Evolutionary conservation across 306 rosid species (phyloP), one percentile per base, ranked within the genome.

Genomic region (Lithocarpus polystachyus): DNA sequence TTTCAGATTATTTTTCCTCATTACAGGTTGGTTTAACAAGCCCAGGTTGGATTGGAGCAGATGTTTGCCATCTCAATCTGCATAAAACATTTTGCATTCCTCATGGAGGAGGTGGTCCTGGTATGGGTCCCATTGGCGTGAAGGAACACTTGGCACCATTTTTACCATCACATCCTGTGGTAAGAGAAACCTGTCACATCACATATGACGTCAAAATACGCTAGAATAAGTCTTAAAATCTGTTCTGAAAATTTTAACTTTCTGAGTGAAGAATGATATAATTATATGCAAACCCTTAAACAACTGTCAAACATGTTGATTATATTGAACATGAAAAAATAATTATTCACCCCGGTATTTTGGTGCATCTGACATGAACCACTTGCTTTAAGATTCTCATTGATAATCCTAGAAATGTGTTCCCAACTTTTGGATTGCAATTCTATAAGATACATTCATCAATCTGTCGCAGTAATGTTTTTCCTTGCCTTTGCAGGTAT

Each of bases 111-210:
- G 99, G 99, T 33, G 99, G 99, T 81, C 99, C 99, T 78, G 99
- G 99, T 57, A 96, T 96, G 99, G 99, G 99, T 85, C 99, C 99
- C 55, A 96, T 96, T 85, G 99, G 99, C 89, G 99, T 96, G 81
- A 96, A 96, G 94, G 85, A 93, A 73, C 99, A 96, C 92, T 87
- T 96, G 85, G 99, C 99, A 33, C 99, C 99, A 69, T 96, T 88
- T 82, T 86, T 96, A 85, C 99, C 99, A 40, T 96, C 99, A 15
- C 99, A 96, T 86, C 99, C 99, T 52, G 99, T 96, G 97, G 99
- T 96, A 81, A 78, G 45, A 40, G 45, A 40, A 40, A 40, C 45
- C 45, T 9, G 45, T 40, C 45, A 40, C 45, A 8, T 40, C 45
- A 40, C 45, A 40, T 40, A 40, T 40, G 45, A 40, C 8, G 45